A percentile compares a stretch with the other conserved stretches of the same genome.
phyloP scores from a whole-genome alignment of 768 basidiomycete genomes.

The Termitomyces titanicus region DNA sequence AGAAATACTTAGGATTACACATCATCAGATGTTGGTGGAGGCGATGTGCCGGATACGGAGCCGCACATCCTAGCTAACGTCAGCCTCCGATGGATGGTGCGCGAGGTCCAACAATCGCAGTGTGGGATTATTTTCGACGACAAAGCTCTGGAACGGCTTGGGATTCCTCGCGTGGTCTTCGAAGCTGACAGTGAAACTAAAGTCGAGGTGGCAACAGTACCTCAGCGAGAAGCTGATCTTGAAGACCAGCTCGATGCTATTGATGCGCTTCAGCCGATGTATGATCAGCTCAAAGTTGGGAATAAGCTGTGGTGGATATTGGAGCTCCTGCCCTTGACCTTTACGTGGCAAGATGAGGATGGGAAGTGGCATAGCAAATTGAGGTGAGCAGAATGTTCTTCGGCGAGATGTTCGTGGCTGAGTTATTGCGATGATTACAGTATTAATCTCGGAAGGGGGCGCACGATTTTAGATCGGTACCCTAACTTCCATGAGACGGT shows the following conservation, averaged over 20 bases:
- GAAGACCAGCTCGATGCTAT: constrained; percentile 10
- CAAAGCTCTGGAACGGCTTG: constrained; percentile 37
- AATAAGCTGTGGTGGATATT: constrained; percentile 64
- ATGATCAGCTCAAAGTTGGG: constrained; percentile 44
- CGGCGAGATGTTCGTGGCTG: not conserved
- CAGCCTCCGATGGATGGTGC: constrained; percentile 76
- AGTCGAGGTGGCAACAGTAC: constrained; percentile 29
- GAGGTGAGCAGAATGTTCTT: constrained; percentile 34
- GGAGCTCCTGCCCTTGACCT: constrained; percentile 56
- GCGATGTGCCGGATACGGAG: constrained; percentile 42
- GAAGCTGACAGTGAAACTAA: not conserved
- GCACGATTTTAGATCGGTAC: constrained; percentile 38
- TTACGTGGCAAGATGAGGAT: constrained; percentile 51
- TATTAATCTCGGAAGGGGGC: constrained; percentile 40
- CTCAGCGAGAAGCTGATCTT: constrained; percentile 5
- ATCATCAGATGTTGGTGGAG: constrained; percentile 68
- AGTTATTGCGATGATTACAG: not conserved
- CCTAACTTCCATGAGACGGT: constrained; percentile 68
- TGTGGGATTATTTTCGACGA: constrained; percentile 59
- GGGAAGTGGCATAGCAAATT: constrained; percentile 52
- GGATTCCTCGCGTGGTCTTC: constrained; percentile 2
- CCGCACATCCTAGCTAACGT: constrained; percentile 52
- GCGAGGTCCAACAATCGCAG: constrained; percentile 52
- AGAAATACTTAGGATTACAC: not conserved
- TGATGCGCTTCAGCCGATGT: constrained; percentile 47